A percentile compares a stretch with the other conserved stretches of the same genome.
phyloP scores from a whole-genome alignment of 2,329 filamentous ascomycete species.

The Penicillium occitanis region DNA sequence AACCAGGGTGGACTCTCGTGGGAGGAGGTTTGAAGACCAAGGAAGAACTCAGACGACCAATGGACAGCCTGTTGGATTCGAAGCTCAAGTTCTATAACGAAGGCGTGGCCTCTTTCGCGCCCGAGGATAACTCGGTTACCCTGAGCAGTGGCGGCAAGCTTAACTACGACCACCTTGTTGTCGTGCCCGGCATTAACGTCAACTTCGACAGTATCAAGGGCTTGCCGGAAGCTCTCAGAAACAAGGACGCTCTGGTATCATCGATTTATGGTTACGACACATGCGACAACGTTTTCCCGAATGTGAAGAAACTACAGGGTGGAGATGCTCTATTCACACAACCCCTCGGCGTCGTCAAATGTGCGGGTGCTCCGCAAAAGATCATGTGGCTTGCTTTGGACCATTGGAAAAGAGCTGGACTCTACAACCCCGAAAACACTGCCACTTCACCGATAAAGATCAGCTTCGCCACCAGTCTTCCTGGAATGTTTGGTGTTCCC shows the following conservation, averaged over 20 bases:
- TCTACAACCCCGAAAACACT: constrained; percentile 48
- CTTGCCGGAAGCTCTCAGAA: constrained; percentile 56
- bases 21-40: constrained; percentile 65
- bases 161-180: constrained; percentile 64
- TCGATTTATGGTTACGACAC: constrained; percentile 60
- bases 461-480: constrained; percentile 57
- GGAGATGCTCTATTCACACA: constrained; percentile 61
- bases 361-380: constrained; percentile 62
- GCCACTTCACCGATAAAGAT: constrained; percentile 49
- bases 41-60: constrained; percentile 55
- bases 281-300: constrained; percentile 55
- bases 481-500: constrained; percentile 60
- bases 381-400: constrained; percentile 63
- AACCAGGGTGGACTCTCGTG: constrained; percentile 69
- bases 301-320: constrained; percentile 49
- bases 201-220: constrained; percentile 56
- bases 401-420: constrained; percentile 56
- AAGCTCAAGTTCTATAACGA: constrained; percentile 62
- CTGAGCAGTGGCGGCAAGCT: constrained; percentile 58
- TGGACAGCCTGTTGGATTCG: constrained; percentile 56
- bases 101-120: constrained; percentile 52
- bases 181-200: constrained; percentile 59
- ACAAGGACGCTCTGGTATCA: constrained; percentile 52
- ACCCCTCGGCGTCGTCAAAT: constrained; percentile 60
- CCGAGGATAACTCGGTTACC: constrained; percentile 58